These are phyloP conservation scores for Ganoderma lingzhi DNA, from an alignment of 1,284 basidiomycete genomes.

Conservation along the genomic window DNA sequence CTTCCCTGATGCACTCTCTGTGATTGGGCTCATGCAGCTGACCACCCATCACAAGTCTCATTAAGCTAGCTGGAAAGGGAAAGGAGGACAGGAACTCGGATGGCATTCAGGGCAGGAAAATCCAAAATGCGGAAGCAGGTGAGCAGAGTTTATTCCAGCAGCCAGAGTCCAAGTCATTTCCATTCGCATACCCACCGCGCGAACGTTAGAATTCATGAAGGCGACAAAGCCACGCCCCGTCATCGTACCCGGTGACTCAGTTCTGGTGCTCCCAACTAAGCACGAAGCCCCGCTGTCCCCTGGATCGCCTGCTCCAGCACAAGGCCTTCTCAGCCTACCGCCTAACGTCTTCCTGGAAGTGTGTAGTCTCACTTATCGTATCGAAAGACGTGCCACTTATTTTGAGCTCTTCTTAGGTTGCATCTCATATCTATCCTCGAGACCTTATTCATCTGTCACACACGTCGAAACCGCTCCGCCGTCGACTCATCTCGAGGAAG, in stretches of 20 bases:
- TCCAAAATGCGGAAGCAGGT: background rate
- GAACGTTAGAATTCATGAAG: background rate
- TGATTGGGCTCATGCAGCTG: background rate
- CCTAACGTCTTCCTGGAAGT: background rate
- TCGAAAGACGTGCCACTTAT: background rate
- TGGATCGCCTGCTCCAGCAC: background rate
- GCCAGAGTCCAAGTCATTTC: background rate
- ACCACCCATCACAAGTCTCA: background rate
- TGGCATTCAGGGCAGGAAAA: background rate
- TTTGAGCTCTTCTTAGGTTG: background rate
- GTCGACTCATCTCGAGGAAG: background rate
- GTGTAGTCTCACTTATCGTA: background rate
- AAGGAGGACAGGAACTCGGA: background rate
- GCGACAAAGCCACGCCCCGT: background rate
- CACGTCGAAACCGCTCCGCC: background rate
- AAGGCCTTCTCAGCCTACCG: background rate
- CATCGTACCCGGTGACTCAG: background rate
- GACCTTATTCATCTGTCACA: background rate
- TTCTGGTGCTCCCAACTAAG: background rate
- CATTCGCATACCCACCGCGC: background rate
- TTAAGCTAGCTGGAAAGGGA: background rate
- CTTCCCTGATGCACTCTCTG: background rate
- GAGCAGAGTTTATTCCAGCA: background rate
- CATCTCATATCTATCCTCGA: background rate
- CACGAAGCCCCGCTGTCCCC: background rate